Conservation (phyloP, 2,329 filamentous ascomycete species). For the Hortaea sp. region DNA sequence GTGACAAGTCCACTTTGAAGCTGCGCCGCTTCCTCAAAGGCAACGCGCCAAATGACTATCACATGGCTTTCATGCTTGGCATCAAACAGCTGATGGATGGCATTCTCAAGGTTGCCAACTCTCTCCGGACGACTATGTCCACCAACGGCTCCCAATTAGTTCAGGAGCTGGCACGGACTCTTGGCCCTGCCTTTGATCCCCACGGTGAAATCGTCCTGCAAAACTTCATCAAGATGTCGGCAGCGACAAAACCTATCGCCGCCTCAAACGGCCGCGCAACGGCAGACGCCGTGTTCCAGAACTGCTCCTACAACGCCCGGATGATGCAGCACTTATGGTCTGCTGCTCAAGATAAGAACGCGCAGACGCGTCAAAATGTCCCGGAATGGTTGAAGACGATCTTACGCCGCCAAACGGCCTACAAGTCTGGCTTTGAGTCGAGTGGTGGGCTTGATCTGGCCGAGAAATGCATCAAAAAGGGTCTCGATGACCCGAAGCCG, state of each 20-base stretch:
- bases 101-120: conserved; percentile 74
- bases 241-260: conserved; percentile 83
- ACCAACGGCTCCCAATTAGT: conserved; percentile 76
- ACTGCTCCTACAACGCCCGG: conserved; percentile 67
- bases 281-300: conserved; percentile 69
- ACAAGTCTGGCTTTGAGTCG: conserved; percentile 77
- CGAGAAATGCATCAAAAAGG: conserved; percentile 81
- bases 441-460: conserved; percentile 71
- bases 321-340: conserved; percentile 76
- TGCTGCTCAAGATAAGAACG: conserved; percentile 87
- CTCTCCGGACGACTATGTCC: conserved; percentile 79
- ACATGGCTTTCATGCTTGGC: conserved; percentile 56
- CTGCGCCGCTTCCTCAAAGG: conserved; percentile 71
- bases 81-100: conserved; percentile 73
- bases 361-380: conserved; percentile 70
- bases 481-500: conserved; percentile 80
- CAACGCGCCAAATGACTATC: conserved; percentile 70
- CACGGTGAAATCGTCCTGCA: conserved; percentile 88
- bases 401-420: conserved; percentile 63
- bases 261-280: conserved; percentile 73
- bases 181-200: conserved; percentile 70
- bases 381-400: conserved; percentile 77
- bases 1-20: conserved; percentile 71
- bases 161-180: conserved; percentile 69
- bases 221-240: conserved; percentile 78